A percentile compares a stretch with the other conserved stretches of the same genome.
These are phyloP conservation scores for Apiotrichum laibachii DNA, from an alignment of 1,284 basidiomycete genomes.

Conservation along the genomic window DNA sequence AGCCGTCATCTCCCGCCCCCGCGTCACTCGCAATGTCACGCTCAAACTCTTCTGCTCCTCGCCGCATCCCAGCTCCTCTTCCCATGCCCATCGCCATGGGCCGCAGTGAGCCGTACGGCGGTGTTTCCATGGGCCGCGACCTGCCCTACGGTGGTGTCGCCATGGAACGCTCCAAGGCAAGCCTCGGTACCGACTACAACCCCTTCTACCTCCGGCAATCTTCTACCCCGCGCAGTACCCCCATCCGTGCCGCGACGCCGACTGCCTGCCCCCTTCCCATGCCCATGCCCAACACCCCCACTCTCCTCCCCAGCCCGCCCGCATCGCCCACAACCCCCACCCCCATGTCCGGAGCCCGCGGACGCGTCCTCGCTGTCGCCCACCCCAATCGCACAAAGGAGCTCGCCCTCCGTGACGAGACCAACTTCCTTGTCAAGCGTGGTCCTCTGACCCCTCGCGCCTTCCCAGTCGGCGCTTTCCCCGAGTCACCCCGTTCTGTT, in stretches of 20 bases:
- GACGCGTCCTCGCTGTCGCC: no score
- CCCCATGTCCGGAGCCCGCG: not conserved
- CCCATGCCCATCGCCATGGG: not conserved
- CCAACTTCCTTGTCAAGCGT: not conserved
- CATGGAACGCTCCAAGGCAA: conserved; percentile 13
- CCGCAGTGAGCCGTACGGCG: not conserved
- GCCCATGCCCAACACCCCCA: not conserved
- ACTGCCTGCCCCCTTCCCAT: not conserved
- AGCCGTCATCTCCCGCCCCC: not conserved
- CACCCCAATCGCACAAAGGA: no score
- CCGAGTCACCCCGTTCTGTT: not conserved
- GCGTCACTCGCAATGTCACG: conserved; percentile 5
- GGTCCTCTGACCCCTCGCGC: not conserved
- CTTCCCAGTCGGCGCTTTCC: not conserved
- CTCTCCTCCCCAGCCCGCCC: not conserved
- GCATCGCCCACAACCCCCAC: not conserved
- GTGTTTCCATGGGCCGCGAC: not conserved
- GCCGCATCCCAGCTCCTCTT: not conserved
- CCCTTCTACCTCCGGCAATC: conserved; percentile 7
- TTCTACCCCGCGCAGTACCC: not conserved
- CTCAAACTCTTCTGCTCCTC: not conserved
- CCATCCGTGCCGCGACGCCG: not conserved
- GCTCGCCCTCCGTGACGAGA: not conserved
- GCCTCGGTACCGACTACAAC: conserved; percentile 22
- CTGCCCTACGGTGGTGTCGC: conserved; percentile 8